A percentile compares a stretch with the other conserved stretches of the same genome.
phyloP scores from a whole-genome alignment of 148 eudicot species.

The Chenopodium berlandieri region DNA sequence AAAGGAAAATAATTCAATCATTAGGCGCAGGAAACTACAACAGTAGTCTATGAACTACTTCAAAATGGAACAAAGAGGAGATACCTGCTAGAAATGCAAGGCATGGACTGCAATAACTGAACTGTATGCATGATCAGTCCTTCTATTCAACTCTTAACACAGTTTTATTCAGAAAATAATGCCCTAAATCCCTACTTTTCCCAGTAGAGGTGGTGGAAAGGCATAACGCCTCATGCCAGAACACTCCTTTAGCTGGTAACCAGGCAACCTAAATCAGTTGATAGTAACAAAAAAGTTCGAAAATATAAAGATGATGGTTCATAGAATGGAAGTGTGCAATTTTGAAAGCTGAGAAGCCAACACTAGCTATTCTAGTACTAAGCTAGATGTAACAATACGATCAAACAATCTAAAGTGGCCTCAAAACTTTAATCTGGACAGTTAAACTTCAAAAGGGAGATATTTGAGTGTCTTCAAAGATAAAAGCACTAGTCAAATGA shows the following conservation, averaged over 20 bases:
- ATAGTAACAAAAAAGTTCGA: background rate
- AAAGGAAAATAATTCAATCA: background rate
- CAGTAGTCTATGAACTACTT: background rate
- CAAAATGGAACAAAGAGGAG: conserved; percentile 18
- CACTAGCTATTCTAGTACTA: background rate
- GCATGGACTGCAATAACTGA: conserved; percentile 37
- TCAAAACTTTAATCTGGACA: background rate
- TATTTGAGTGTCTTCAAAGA: background rate
- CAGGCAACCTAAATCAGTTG: conserved; percentile 5
- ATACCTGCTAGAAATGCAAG: conserved; percentile 47
- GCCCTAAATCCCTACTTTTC: conserved; percentile 2
- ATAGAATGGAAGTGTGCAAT: background rate
- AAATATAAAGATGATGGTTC: background rate
- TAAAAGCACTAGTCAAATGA: background rate
- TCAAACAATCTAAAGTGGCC: background rate
- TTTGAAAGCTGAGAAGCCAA: background rate
- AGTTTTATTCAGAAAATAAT: background rate
- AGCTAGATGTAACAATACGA: background rate
- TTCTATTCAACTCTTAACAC: conserved; percentile 15
- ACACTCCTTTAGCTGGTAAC: background rate
- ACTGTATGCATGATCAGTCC: conserved; percentile 55
- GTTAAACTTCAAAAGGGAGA: background rate
- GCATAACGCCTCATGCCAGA: background rate
- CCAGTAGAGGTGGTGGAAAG: background rate
- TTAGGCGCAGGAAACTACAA: background rate